Conservation (phyloP, 2,329 filamentous ascomycete genomes). For the Didymella arachidicola region DNA sequence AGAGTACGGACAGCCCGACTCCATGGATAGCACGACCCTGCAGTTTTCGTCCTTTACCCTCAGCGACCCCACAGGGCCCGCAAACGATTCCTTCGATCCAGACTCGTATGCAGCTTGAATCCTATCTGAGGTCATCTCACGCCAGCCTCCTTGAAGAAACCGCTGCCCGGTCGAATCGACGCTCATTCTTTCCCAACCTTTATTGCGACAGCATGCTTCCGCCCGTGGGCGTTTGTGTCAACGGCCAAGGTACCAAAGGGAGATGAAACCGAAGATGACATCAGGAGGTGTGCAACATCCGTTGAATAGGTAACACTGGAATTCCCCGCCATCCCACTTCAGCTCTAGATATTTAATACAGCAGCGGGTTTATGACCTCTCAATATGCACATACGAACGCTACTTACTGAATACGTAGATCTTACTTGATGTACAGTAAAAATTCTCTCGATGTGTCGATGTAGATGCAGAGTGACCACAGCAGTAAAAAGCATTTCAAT, state of each 20-base stretch:
- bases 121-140: slow-evolving; percentile 11
- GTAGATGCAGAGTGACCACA: neutral
- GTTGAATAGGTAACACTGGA: neutral
- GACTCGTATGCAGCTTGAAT: neutral
- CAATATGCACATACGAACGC: neutral
- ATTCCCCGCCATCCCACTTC: neutral
- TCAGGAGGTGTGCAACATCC: neutral
- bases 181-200: neutral
- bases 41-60: slow-evolving; percentile 5
- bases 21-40: slow-evolving; percentile 10
- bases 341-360: neutral
- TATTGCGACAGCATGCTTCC: neutral
- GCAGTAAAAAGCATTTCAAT: neutral
- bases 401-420: too few relatives aligned
- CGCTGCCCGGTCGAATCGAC: neutral
- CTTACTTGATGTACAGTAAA: neutral
- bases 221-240: neutral
- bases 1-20: neutral
- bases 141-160: neutral
- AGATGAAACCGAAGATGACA: neutral
- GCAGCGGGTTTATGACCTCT: neutral
- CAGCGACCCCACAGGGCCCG: neutral
- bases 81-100: slow-evolving; percentile 5
- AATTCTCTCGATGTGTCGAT: neutral
- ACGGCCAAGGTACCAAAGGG: too few relatives aligned